Base-by-base conservation (phyloP, 2,329 filamentous ascomycete species). In the Cladorrhinum sp. region DNA sequence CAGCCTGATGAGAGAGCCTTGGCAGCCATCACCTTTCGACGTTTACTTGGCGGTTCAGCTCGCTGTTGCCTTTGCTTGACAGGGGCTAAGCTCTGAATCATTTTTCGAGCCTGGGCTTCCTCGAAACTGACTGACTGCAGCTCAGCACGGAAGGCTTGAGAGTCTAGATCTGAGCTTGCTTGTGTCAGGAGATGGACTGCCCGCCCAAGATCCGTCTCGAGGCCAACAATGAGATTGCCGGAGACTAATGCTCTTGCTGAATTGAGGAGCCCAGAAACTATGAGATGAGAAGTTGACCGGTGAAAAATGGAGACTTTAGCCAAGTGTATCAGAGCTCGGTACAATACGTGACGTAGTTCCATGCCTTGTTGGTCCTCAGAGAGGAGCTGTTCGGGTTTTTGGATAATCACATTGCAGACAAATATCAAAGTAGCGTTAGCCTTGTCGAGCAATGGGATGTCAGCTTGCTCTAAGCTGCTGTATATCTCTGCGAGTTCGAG, bases 401-500 rank as follows among this genome's bases (percentile, higher is more conserved):
- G 64, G 22, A 67, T 58, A 7, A 68, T 50, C 9, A 66, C 60
- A 18, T 65, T 59, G 55, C 67, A 69, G n/a, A 70, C 59, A 18
- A 68, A 55, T 24, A 65, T 60, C 20, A 68, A 70, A 63, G 45
- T 69, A 50, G 60, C 70, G 68, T 61, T 68, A 64, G 68, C 62
- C 60, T 72, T 72, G 50, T 71, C 64, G 55, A 51, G 57, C 16
- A 69, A 38, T 1, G 64, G 59, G 20, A 27, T 55, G 9, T 66
- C 64, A 9, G 59, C 38, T 4, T 57, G 38, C 50, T 64, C 24
- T 64, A 58, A 4, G 18, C n/a, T 55, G 2, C 16, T 49, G 18
- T 60, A 54, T 10, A 60, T 32, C 36, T 59, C 52, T 8, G 62
- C 61, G 12, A 81, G 62, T 18, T 74, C 71, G 13, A 80, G 59